Base-by-base conservation (phyloP, 768 basidiomycete genomes). In the Rhodotorula toruloides region DNA sequence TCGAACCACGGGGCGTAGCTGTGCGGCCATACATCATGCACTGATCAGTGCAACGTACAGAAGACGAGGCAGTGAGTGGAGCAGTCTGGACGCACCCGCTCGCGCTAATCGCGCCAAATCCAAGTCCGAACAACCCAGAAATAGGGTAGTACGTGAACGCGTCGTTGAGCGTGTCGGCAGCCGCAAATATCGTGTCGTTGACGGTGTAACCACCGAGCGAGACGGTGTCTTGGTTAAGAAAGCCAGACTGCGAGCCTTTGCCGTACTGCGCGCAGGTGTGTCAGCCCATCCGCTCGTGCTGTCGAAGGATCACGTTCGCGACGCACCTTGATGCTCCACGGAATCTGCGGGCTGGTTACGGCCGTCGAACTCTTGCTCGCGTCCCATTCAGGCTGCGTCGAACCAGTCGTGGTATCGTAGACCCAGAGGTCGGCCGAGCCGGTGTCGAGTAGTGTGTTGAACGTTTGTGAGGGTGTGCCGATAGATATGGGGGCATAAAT, bases 1-100 rank as follows among this genome's bases (percentile, higher is more conserved):
- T 74, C 72, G 49, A 72, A 68, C 49, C 58, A 59, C 14, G 70
- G 57, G 8, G 63, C 63, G 62, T 71, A 70, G 34, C 59, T 31
- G 40, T 49, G 48, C 4, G n/a, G n/a, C n/a, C n/a, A n/a, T n/a
- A n/a, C n/a, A 42, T 42, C 40, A 42, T 11, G 40, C 40, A 42
- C n/a, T n/a, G n/a, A n/a, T n/a, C n/a, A n/a, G n/a, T n/a, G n/a
- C n/a, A n/a, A n/a, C n/a, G n/a, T n/a, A 42, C 11, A 21, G 21
- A 42, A 21, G 21, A 42, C 40, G 40, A 12, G 11, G 40, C 40
- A 11, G 40, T 12, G n/a, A 12, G 25, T 4, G 36, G 53, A 31
- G 40, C 0, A 44, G 62, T 17, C 63, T 61, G 0, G 61, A 59
- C 43, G 37, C 53, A 27, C 68, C 54, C 67, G 10, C 56, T 53